Evolutionary conservation across 768 basidiomycete genomes (phyloP).

Genomic region (Termitomyces titanicus): DNA sequence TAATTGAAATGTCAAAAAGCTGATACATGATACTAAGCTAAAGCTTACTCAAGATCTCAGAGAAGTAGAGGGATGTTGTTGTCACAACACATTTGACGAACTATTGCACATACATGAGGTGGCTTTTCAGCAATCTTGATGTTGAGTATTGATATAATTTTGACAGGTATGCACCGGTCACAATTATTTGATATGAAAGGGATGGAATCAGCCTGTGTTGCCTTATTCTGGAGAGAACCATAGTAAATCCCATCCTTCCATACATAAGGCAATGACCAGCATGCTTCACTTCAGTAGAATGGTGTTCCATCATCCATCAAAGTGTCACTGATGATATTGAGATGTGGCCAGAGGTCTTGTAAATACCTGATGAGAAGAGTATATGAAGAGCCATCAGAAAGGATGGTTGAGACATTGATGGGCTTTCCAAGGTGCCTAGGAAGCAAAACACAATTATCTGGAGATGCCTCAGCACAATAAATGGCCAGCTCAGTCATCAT

Average conservation of each 20-base stretch:
- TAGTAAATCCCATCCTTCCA: too few relatives aligned
- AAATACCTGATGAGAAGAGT: too few relatives aligned
- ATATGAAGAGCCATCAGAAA: background rate
- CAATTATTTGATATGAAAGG: background rate
- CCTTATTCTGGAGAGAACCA: background rate
- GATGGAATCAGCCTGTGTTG: background rate
- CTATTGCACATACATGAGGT: constrained; percentile 1
- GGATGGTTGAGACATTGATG: background rate
- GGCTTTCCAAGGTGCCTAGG: background rate
- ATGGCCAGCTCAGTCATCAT: constrained; percentile 21
- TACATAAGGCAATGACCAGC: background rate
- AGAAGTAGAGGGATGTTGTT: too few relatives aligned
- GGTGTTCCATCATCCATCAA: background rate
- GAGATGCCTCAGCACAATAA: constrained; percentile 15
- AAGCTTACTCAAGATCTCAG: too few relatives aligned
- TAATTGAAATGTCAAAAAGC: too few relatives aligned
- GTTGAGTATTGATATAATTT: background rate
- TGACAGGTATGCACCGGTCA: background rate
- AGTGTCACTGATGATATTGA: background rate
- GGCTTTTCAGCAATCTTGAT: background rate
- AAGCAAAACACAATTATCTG: constrained; percentile 2
- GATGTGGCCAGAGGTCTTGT: background rate
- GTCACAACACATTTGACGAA: too few relatives aligned
- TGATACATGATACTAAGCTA: too few relatives aligned
- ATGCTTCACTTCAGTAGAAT: background rate